These are phyloP conservation scores for Termitomyces sp. DNA, from an alignment of 768 basidiomycete genomes.

Conservation along the genomic window DNA sequence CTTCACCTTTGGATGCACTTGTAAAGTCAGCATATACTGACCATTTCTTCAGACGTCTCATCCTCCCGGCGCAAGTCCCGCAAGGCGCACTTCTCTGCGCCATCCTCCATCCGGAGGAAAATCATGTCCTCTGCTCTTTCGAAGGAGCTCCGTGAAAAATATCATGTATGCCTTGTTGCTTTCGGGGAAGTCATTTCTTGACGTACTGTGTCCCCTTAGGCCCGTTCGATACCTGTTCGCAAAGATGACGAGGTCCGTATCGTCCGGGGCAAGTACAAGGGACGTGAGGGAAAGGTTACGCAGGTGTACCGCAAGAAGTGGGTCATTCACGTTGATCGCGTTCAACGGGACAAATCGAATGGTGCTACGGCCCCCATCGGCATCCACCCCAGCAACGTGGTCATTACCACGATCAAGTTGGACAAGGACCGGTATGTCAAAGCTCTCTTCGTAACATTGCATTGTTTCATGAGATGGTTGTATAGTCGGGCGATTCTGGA, in stretches of 20 bases:
- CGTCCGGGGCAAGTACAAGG: conserved; percentile 97
- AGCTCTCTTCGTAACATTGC: background rate
- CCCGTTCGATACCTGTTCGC: conserved; percentile 89
- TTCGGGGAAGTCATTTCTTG: background rate
- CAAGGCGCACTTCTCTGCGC: conserved; percentile 96
- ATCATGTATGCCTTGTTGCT: conserved; percentile 60
- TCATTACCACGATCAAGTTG: conserved; percentile 88
- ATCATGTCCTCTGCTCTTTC: conserved; percentile 96
- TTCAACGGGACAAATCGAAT: conserved; percentile 96
- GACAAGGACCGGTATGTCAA: conserved; percentile 78
- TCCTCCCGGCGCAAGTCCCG: conserved; percentile 96
- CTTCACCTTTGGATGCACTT: conserved; percentile 36
- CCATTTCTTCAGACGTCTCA: conserved; percentile 59
- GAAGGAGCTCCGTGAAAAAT: conserved; percentile 89
- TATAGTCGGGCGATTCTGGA: conserved; percentile 78
- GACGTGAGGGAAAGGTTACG: conserved; percentile 96
- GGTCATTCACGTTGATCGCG: conserved; percentile 98
- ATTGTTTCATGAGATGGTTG: conserved; percentile 3
- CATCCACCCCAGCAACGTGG: conserved; percentile 95
- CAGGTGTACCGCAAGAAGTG: conserved; percentile 99
- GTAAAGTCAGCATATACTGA: conserved; percentile 25
- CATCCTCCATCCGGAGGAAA: conserved; percentile 92
- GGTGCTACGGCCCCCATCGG: conserved; percentile 92
- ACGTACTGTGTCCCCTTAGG: conserved; percentile 33
- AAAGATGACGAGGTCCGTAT: conserved; percentile 99